Conservation (phyloP, 768 basidiomycete species). For the Leucocoprinus birnbaumii region DNA sequence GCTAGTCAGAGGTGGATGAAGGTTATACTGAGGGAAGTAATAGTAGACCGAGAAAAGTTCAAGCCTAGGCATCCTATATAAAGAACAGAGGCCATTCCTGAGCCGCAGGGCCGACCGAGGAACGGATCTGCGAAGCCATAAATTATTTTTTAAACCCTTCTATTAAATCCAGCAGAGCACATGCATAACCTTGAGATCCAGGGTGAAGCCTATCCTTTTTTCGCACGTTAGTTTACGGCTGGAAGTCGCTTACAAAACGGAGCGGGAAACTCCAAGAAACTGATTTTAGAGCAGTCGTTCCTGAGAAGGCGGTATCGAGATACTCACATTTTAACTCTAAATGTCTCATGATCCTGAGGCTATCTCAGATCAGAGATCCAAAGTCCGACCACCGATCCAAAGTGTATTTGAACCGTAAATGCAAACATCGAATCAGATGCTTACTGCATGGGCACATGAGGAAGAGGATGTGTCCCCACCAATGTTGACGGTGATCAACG, state of each 20-base stretch:
- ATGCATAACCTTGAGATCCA: conserved; percentile 37
- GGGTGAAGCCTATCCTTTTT: conserved; percentile 26
- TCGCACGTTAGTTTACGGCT: conserved; percentile 31
- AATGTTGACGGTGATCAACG: conserved; percentile 8
- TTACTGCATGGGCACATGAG: conserved; percentile 3
- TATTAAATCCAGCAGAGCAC: conserved; percentile 48
- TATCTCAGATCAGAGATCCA: conserved; percentile 38
- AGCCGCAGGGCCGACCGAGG: conserved; percentile 34
- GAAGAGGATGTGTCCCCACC: neutral
- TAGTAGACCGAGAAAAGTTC: conserved; percentile 18
- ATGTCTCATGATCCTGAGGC: conserved; percentile 22
- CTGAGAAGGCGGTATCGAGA: conserved; percentile 31
- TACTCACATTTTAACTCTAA: conserved; percentile 31
- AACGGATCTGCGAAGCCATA: conserved; percentile 34
- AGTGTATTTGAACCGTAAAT: conserved; percentile 33
- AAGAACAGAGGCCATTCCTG: conserved; percentile 7
- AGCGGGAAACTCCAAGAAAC: conserved; percentile 32
- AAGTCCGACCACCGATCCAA: conserved; percentile 20
- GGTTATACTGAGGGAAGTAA: conserved; percentile 9
- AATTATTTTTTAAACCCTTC: conserved; percentile 53
- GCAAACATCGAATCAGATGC: conserved; percentile 22
- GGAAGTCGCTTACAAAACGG: conserved; percentile 38
- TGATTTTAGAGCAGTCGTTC: conserved; percentile 27
- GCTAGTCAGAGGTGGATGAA: conserved; percentile 14
- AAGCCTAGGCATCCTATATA: conserved; percentile 12